Conservation (phyloP, 2,329 filamentous ascomycete species). For the Emmonsiellopsis sp. region DNA sequence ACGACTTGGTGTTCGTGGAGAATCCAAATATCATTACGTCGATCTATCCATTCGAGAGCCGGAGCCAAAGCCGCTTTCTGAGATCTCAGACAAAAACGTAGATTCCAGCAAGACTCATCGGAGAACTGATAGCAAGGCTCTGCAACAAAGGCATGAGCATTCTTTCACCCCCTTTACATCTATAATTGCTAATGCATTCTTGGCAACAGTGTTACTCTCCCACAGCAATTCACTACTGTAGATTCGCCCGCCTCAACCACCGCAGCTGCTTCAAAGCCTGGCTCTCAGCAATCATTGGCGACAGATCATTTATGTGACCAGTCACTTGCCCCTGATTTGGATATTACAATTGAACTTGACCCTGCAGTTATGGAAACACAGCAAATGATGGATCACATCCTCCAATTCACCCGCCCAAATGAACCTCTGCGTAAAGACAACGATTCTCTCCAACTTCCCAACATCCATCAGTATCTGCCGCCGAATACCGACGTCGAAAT, state of each 20-base stretch:
- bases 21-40: constrained; percentile 95
- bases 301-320: background rate
- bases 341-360: background rate
- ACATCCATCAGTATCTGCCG: constrained; percentile 73
- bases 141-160: constrained; percentile 10
- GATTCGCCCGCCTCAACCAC: background rate
- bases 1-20: constrained; percentile 81
- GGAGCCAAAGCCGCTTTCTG: constrained; percentile 27
- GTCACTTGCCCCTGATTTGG: background rate
- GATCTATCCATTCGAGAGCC: constrained; percentile 41
- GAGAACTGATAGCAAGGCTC: constrained; percentile 15
- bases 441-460: constrained; percentile 70
- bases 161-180: background rate
- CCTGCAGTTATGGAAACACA: constrained; percentile 19
- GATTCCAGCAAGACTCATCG: background rate
- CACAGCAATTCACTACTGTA: background rate
- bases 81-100: background rate
- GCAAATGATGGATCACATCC: constrained; percentile 31
- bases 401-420: constrained; percentile 28
- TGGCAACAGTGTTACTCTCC: background rate
- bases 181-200: background rate
- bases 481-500: constrained; percentile 75
- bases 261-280: background rate
- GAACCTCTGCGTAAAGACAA: constrained; percentile 44
- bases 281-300: background rate